Evolutionary conservation across 306 rosid genomes (phyloP), one percentile per base, ranked within the genome.

Genomic region (Trifolium repens): DNA sequence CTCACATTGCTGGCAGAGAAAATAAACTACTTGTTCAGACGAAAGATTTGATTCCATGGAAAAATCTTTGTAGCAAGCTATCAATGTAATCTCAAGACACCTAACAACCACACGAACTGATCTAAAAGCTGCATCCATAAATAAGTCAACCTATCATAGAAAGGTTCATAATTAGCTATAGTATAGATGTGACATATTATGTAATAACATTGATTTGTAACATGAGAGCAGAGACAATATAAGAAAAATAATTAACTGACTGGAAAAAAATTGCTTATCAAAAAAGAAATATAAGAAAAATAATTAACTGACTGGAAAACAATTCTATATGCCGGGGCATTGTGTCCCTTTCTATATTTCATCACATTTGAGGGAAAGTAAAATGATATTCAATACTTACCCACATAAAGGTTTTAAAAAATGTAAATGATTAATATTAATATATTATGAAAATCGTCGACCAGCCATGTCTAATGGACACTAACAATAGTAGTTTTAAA

Each of bases 101-200:
- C 88, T 85, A 70, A 89, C 82, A 81, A 86, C 85, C 76, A 74
- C 72, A 68, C 81, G 86, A 87, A 90, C 90, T 78, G 97, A 90
- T 69, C 93, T 91, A 78, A 94, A 92, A 86, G 97, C 92, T 49
- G 93, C 93, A 82, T 94, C 99, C 88, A 94, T 94, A 84, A 91
- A 94, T 69, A 86, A 77, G 85, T 94, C 93, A 68, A 92, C 94
- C 99, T 94, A 89, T 59, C 75, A 81, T 78, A 80, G 34, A 84
- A 81, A 60, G 79, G 37, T 74, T 74, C 65, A 82, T 32, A 78
- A 71, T 84, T 80, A 86, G 88, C 43, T 22, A 77, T 2, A 35
- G 79, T 59, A 59, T 46, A 79, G 30, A 76, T 16, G 12, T 66
- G 66, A 62, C 46, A 47, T 32, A 58, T 19, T 77, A 68, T n/a